Percentiles rank a stretch among this genome's conserved stretches.
Evolutionary conservation across 441 rosid genomes (phyloP).

Genomic region (Syzygium syzygioides): DNA sequence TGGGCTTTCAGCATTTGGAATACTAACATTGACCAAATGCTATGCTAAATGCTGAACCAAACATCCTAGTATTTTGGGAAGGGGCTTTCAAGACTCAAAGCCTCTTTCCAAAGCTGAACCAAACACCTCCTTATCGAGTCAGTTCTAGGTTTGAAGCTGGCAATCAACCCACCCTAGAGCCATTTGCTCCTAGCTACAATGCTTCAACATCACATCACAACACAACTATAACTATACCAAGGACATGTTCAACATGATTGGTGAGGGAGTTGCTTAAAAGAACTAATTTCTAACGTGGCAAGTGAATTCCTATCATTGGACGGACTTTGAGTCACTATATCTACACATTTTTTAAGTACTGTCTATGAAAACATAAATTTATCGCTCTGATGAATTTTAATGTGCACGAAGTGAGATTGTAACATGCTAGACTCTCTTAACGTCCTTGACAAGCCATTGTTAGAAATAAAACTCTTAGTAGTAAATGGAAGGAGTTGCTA

Average conservation of each 20-base stretch:
- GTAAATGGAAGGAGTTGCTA: neutral
- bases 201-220: neutral
- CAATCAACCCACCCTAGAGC: neutral
- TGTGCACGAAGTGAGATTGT: fast-evolving
- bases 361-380: neutral
- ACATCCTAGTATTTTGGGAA: too few relatives aligned
- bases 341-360: neutral
- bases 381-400: fast-evolving
- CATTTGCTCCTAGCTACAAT: neutral
- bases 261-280: neutral
- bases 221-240: neutral
- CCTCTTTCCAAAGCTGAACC: too few relatives aligned
- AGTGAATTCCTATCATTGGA: neutral
- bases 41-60: too few relatives aligned
- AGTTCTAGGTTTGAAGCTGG: neutral
- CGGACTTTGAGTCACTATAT: neutral
- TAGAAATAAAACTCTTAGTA: neutral
- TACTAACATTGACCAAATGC: too few relatives aligned
- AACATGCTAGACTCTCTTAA: neutral
- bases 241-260: neutral
- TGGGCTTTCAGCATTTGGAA: too few relatives aligned
- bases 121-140: neutral
- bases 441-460: neutral
- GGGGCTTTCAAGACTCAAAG: too few relatives aligned
- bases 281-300: neutral